Base-by-base conservation (phyloP, 176 grass and related monocot genomes). In the Avena eriantha region DNA sequence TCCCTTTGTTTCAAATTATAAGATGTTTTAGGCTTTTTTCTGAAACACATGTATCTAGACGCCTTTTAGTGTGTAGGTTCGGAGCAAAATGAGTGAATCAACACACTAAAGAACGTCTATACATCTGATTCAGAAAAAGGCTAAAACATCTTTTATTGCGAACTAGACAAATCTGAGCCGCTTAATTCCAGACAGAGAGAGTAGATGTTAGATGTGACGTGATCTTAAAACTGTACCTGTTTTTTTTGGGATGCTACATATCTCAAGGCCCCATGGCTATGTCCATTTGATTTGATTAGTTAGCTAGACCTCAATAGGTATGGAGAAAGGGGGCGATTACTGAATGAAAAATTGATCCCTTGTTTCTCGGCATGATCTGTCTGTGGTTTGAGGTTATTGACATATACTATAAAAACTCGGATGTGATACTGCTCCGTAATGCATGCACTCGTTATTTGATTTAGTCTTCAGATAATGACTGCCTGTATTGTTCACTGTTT, bases 391-490 rank as follows among this genome's bases (percentile, higher is more conserved):
- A 74, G 9, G 39, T n/a, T 57, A 67, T 18, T 73, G 24, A 51
- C 2, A 18, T 71, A 71, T 71, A 71, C 47, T 61, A 69, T 54
- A 17, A 19, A 35, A 80, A 80, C 18, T 73, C 51, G 66, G 55
- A 41, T 17, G 53, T 22, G 17, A 29, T 67, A 36, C 6, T 83
- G 34, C 34, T 36, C 2, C 23, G 6, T 36, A 73, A 8, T 73
- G 8, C 35, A 58, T 86, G 78, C 26, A 90, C 14, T 81, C 6
- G 5, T 19, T 67, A 46, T 80, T 35, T 70, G 31, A 41, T 71
- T 91, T 87, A 16, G 55, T 33, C 57, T 72, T 61, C 22, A 67
- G 46, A 65, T 48, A 26, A 68, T 48, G 21, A 84, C 21, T 70
- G 9, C 0, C 0, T 61, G 12, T 15, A 24, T 39, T 68, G 18